Base-by-base conservation (phyloP, 768 basidiomycete genomes). In the Collybia sordida region DNA sequence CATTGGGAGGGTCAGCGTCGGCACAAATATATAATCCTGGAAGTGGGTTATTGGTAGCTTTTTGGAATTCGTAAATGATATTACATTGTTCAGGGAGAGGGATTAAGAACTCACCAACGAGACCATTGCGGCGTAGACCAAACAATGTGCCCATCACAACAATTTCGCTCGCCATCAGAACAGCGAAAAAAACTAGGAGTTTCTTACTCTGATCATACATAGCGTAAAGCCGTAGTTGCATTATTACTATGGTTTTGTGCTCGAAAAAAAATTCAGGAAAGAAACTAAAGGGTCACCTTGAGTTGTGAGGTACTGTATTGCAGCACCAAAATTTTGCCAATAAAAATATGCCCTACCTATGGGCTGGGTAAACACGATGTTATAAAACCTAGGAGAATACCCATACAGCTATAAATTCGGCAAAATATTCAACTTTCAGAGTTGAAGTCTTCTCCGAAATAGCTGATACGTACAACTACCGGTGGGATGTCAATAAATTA, bases 301-400 rank as follows among this genome's bases (percentile, higher is more conserved):
- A 8, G 68, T 69, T 3, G 67, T 70, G 50, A 70, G 61, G 17
- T 65, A 59, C 48, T 71, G 69, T 21, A 72, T 37, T 45, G 55
- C 61, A 34, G 64, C 65, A 15, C 69, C 68, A 8, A 63, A 59
- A 51, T 72, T 65, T 59, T 70, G 65, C 69, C 67, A 70, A 45
- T 64, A 65, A 42, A 72, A 72, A 54, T 68, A 70, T 19, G 53
- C 55, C 5, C 47, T 49, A 34, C 70, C 69, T 72, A 25, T 9
- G 31, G 9, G 31, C 9, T 14, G 6, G 19, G 28, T 39, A 6
- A 23, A 31, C 8, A 22, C 14, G 18, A 38, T 19, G 40, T 24
- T 14, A 36, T 28, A 4, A 35, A 18, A 35, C 24, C 12, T 27
- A 6, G 11, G 28, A 19, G 15, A 22, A 31, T 19, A 15, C 3